Evolutionary conservation across 2,329 filamentous ascomycete species (phyloP).

Genomic region (Scedosporium aurantiacum): DNA sequence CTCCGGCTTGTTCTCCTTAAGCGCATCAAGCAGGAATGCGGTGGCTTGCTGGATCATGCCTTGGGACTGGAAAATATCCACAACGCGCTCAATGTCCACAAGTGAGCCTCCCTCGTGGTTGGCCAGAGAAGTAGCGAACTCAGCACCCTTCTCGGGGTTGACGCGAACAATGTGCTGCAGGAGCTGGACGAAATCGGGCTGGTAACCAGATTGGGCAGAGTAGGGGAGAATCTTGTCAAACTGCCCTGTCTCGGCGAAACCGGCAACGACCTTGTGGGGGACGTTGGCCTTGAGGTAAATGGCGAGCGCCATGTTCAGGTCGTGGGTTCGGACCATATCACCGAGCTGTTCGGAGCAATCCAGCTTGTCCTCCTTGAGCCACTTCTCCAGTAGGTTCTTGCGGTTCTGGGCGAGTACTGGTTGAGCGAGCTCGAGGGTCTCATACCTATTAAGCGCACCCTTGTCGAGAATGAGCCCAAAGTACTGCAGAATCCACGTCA

Average conservation of each 20-base stretch:
- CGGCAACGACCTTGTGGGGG: slow-evolving; percentile 87
- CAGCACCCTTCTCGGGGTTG: slow-evolving; percentile 85
- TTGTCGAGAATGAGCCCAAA: slow-evolving; percentile 97
- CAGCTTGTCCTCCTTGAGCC: slow-evolving; percentile 92
- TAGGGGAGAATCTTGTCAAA: slow-evolving; percentile 97
- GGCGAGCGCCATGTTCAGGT: slow-evolving; percentile 73
- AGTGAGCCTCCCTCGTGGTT: slow-evolving; percentile 80
- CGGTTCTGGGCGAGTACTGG: slow-evolving; percentile 88
- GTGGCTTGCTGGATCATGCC: slow-evolving; percentile 97
- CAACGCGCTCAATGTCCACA: slow-evolving; percentile 86
- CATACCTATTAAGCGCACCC: slow-evolving; percentile 81
- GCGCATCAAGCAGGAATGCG: slow-evolving; percentile 90
- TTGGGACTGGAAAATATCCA: slow-evolving; percentile 96
- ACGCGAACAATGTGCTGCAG: slow-evolving; percentile 86
- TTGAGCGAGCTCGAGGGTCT: slow-evolving; percentile 85
- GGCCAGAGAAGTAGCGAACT: slow-evolving; percentile 86
- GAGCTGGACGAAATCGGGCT: slow-evolving; percentile 88
- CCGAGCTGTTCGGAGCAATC: slow-evolving; percentile 94
- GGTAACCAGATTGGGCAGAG: slow-evolving; percentile 71
- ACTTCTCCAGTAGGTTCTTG: slow-evolving; percentile 94
- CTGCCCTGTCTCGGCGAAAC: slow-evolving; percentile 88
- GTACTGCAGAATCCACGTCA: slow-evolving; percentile 93
- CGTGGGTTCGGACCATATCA: slow-evolving; percentile 83
- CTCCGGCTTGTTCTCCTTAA: slow-evolving; percentile 90
- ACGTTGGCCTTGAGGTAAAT: slow-evolving; percentile 89